Percentiles rank a stretch among this genome's conserved stretches.
Conservation (phyloP, 306 rosid species). For the Cucumis cinereus region DNA sequence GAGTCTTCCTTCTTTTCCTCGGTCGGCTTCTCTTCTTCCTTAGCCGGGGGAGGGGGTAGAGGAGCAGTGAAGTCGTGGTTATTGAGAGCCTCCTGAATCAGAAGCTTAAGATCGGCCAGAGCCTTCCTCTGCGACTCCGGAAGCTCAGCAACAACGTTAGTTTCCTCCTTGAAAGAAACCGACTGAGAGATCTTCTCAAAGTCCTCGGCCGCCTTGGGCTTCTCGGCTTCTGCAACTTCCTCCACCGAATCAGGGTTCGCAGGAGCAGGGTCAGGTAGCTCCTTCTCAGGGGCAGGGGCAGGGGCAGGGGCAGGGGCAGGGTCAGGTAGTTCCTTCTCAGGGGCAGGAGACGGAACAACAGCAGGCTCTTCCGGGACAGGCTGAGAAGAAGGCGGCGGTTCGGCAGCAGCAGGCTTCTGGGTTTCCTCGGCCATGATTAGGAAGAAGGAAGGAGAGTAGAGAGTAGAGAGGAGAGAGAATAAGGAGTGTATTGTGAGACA, state of each 20-base stretch:
- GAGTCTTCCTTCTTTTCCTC: conserved; percentile 10
- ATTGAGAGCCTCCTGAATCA: conserved; percentile 59
- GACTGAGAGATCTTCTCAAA: conserved; percentile 38
- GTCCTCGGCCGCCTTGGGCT: conserved; percentile 19
- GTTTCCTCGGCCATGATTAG: conserved; percentile 56
- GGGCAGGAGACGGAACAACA: conserved; percentile 1
- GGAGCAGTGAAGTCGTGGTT: conserved; percentile 55
- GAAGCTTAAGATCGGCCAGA: conserved; percentile 54
- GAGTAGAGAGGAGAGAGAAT: not conserved
- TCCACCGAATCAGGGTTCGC: conserved; percentile 5
- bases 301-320: not conserved
- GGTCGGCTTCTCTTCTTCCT: conserved; percentile 29
- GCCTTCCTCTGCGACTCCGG: conserved; percentile 80
- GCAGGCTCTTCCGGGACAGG: conserved; percentile 20
- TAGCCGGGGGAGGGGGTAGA: conserved; percentile 3
- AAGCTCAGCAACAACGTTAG: conserved; percentile 59
- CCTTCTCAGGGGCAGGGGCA: conserved; percentile 3
- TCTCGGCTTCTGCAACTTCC: conserved; percentile 15
- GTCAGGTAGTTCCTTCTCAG: not conserved
- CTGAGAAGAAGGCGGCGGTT: conserved; percentile 12
- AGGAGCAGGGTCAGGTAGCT: not conserved
- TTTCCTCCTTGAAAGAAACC: conserved; percentile 90
- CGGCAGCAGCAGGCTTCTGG: conserved; percentile 37
- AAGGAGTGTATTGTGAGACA: not conserved
- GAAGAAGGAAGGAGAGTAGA: not conserved